Percentiles rank a stretch among this genome's conserved stretches.
phyloP scores from a whole-genome alignment of 768 basidiomycete genomes.

The Kwoniella bestiolae region DNA sequence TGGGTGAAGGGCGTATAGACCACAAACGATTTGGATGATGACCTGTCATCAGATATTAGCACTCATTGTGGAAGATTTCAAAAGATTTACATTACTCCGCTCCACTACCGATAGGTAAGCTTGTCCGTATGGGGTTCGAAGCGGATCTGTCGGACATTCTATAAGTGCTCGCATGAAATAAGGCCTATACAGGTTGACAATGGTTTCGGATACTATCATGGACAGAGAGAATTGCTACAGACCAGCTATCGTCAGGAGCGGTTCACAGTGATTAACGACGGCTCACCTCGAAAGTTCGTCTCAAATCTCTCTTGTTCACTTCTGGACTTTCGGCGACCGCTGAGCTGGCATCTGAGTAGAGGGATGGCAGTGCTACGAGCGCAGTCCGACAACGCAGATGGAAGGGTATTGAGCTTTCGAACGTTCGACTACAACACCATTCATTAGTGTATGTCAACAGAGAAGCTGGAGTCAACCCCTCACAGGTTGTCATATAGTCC shows the following conservation, averaged over 20 bases:
- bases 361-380: constrained; percentile 21
- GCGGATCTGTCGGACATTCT: constrained; percentile 25
- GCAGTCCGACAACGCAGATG: constrained; percentile 35
- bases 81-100: constrained; percentile 31
- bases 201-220: constrained; percentile 30
- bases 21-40: constrained; percentile 26
- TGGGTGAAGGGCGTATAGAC: constrained; percentile 23
- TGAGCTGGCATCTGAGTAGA: constrained; percentile 24
- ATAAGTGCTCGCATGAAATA: constrained; percentile 33
- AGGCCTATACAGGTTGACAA: constrained; percentile 32
- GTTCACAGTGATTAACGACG: neutral
- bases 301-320: constrained; percentile 22
- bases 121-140: constrained; percentile 23
- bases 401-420: constrained; percentile 26
- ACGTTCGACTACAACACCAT: constrained; percentile 7
- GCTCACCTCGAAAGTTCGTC: constrained; percentile 18
- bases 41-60: constrained; percentile 14
- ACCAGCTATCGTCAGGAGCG: neutral
- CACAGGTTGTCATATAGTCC: constrained; percentile 19
- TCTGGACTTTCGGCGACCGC: constrained; percentile 25
- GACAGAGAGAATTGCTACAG: constrained; percentile 31
- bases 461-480: neutral
- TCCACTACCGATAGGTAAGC: constrained; percentile 32
- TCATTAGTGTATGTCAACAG: neutral
- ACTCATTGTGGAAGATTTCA: neutral